Conservation (phyloP, 2,329 filamentous ascomycete species). For the Exophiala bonariae region DNA sequence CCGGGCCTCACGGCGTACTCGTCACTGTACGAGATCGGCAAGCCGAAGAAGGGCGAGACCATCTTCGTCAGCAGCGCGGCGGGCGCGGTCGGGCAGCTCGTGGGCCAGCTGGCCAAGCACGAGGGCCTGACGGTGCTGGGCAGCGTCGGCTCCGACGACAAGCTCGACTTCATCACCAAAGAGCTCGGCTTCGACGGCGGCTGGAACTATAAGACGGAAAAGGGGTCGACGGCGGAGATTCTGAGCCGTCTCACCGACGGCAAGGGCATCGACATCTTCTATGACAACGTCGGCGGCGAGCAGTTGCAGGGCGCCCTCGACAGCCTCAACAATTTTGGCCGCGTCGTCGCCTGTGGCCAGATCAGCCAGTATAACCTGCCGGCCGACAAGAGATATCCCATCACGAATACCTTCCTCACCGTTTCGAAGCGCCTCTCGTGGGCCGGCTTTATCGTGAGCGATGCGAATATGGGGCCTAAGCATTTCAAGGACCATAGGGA, state of each 20-base stretch:
- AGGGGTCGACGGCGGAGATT: slow-evolving; percentile 57
- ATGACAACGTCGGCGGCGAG: slow-evolving; percentile 77
- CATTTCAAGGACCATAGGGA: slow-evolving; percentile 72
- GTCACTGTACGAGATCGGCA: slow-evolving; percentile 71
- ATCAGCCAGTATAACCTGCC: slow-evolving; percentile 75
- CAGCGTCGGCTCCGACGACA: slow-evolving; percentile 76
- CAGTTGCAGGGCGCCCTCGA: slow-evolving; percentile 56
- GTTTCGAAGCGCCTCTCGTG: slow-evolving; percentile 67
- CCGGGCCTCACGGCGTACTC: slow-evolving; percentile 74
- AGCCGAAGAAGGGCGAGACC: slow-evolving; percentile 74
- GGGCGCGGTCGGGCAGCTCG: slow-evolving; percentile 78
- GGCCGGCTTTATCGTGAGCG: slow-evolving; percentile 73
- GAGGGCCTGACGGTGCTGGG: slow-evolving; percentile 79
- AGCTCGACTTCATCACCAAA: slow-evolving; percentile 71
- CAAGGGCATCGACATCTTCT: slow-evolving; percentile 79
- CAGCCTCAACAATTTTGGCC: slow-evolving; percentile 62
- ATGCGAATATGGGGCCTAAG: slow-evolving; percentile 64
- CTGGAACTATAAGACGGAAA: slow-evolving; percentile 89
- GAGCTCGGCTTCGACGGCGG: slow-evolving; percentile 71
- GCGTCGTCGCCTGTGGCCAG: slow-evolving; percentile 32
- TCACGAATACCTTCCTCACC: slow-evolving; percentile 65
- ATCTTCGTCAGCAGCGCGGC: slow-evolving; percentile 80
- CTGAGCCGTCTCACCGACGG: slow-evolving; percentile 67
- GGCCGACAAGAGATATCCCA: slow-evolving; percentile 59
- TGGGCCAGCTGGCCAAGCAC: slow-evolving; percentile 80